Evolutionary conservation across 768 basidiomycete genomes (phyloP).

Genomic region (Crepidotus variabilis): DNA sequence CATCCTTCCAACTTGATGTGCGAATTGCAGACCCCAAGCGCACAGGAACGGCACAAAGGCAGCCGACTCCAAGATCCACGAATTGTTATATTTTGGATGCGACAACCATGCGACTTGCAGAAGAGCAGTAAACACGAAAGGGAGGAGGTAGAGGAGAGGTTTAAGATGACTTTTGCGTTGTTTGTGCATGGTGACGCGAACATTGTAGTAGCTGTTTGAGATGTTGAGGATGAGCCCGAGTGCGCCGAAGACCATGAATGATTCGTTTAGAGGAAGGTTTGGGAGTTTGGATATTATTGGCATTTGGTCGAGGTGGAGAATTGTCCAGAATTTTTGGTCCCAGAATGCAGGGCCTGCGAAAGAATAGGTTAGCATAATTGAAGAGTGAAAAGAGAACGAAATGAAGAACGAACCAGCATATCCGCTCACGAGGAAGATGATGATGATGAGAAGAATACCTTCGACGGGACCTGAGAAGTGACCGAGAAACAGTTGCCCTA

Average conservation of each 20-base stretch:
- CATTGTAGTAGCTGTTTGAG: constrained; percentile 71
- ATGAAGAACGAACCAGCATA: constrained; percentile 50
- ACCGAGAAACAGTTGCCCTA: constrained; percentile 86
- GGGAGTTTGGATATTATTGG: constrained; percentile 50
- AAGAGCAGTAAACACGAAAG: constrained; percentile 68
- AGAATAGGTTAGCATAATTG: not conserved
- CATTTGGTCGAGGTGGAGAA: constrained; percentile 52
- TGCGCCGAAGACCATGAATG: constrained; percentile 80
- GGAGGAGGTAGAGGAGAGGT: constrained; percentile 75
- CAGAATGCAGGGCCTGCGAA: constrained; percentile 70
- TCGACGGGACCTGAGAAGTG: constrained; percentile 95
- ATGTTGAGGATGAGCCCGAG: constrained; percentile 80
- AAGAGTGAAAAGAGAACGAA: not conserved
- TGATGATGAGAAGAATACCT: constrained; percentile 84
- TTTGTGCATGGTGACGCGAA: constrained; percentile 51
- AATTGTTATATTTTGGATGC: constrained; percentile 55
- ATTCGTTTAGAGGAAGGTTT: constrained; percentile 75
- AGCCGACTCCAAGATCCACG: constrained; percentile 70
- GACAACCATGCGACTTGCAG: constrained; percentile 82
- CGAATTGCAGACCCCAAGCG: constrained; percentile 91
- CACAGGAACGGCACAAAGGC: constrained; percentile 85
- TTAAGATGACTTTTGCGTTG: constrained; percentile 32
- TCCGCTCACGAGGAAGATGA: constrained; percentile 76
- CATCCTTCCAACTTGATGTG: constrained; percentile 87
- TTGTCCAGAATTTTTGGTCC: constrained; percentile 65